These are phyloP conservation scores for Crithidia acanthocephali DNA, from an alignment of 208 protist genomes.

Conservation along the genomic window DNA sequence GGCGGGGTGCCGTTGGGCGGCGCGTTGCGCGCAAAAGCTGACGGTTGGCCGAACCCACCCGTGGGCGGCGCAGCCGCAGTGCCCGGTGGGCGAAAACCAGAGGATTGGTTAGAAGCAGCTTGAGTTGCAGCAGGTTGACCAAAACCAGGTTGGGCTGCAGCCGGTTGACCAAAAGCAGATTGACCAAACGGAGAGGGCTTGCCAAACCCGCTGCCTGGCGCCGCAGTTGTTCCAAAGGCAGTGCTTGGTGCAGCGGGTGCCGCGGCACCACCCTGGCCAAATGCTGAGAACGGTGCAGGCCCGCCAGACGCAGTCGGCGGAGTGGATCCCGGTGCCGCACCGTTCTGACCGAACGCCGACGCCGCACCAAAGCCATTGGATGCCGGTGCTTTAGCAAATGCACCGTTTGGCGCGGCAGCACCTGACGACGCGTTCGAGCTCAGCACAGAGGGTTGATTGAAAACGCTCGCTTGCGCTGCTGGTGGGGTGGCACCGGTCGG, in stretches of 20 bases:
- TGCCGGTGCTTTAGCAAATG: neutral
- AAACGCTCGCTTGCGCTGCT: neutral
- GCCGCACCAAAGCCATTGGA: neutral
- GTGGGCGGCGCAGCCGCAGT: too few relatives aligned
- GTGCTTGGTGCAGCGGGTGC: too few relatives aligned
- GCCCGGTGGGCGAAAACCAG: too few relatives aligned
- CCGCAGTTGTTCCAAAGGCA: too few relatives aligned
- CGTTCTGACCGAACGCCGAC: neutral
- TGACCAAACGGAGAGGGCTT: too few relatives aligned
- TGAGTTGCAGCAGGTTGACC: too few relatives aligned
- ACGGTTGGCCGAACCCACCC: neutral
- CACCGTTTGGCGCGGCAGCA: neutral
- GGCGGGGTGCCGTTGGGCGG: neutral
- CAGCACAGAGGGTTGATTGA: neutral
- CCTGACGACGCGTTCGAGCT: neutral
- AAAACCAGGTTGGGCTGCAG: too few relatives aligned
- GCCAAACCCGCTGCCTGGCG: too few relatives aligned
- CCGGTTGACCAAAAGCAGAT: too few relatives aligned
- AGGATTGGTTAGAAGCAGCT: too few relatives aligned
- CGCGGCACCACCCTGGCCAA: neutral
- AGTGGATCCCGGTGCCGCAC: neutral
- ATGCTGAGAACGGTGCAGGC: neutral
- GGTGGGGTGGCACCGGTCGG: neutral
- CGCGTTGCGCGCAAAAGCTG: neutral
- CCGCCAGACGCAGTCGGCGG: neutral